Conservation (phyloP, 257 asterid genomes). For the Nicotiana attenuata region DNA sequence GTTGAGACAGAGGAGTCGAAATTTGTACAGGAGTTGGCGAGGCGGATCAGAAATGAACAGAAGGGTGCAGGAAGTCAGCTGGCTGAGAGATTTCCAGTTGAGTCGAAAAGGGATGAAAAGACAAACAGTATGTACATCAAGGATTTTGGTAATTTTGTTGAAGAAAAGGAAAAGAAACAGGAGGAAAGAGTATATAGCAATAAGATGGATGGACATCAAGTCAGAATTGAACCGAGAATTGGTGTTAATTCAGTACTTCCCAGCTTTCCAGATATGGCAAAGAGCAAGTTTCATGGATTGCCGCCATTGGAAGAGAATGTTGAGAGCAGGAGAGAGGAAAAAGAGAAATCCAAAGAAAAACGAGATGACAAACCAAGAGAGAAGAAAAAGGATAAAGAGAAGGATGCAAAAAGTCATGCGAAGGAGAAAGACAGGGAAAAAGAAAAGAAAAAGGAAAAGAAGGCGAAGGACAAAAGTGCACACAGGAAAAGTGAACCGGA, state of each 20-base stretch:
- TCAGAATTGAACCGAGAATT: slow-evolving; percentile 23
- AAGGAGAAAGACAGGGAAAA: slow-evolving; percentile 33
- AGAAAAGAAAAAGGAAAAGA: slow-evolving; percentile 21
- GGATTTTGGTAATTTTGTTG: slow-evolving; percentile 25
- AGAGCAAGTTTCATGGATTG: slow-evolving; percentile 32
- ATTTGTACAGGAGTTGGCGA: slow-evolving; percentile 51
- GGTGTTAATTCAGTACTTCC: slow-evolving; percentile 26
- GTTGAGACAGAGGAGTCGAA: slow-evolving; percentile 40
- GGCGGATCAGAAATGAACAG: slow-evolving; percentile 47
- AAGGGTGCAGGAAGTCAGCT: slow-evolving; percentile 26
- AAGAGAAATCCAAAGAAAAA: slow-evolving; percentile 38
- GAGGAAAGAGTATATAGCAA: slow-evolving; percentile 31
- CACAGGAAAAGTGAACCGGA: slow-evolving; percentile 31
- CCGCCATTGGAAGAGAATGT: slow-evolving; percentile 32
- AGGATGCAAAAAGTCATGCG: slow-evolving; percentile 31
- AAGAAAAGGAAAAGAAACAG: slow-evolving; percentile 35
- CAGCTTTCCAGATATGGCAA: slow-evolving; percentile 14
- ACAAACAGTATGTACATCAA: slow-evolving; percentile 19
- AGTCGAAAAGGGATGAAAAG: slow-evolving; percentile 26
- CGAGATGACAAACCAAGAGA: slow-evolving; percentile 29
- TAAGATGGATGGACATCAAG: slow-evolving; percentile 31
- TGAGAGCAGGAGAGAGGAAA: slow-evolving; percentile 32
- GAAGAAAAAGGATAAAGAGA: slow-evolving; percentile 32
- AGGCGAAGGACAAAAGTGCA: slow-evolving; percentile 32
- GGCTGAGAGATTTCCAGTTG: slow-evolving; percentile 33